These are phyloP conservation scores for Erysimum cheiri DNA, from an alignment of 441 rosid genomes.

Conservation along the genomic window DNA sequence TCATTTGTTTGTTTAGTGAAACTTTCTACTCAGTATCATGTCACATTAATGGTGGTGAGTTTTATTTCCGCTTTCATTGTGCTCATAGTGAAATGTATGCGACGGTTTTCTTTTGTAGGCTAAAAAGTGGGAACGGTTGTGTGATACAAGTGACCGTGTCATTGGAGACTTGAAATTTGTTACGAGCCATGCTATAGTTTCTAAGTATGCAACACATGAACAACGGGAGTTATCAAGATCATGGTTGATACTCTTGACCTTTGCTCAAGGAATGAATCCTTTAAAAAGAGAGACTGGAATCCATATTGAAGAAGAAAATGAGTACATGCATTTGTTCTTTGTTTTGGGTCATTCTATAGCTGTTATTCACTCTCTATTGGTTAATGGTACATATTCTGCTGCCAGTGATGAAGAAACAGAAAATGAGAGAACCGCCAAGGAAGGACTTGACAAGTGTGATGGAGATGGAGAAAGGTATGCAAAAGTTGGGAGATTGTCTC, in stretches of 20 bases:
- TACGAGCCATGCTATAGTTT: slow-evolving; percentile 77
- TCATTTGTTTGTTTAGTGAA: slow-evolving; percentile 13
- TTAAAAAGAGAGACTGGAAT: slow-evolving; percentile 88
- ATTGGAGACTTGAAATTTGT: slow-evolving; percentile 87
- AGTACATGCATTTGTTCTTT: slow-evolving; percentile 63
- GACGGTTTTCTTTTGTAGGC: slow-evolving; percentile 58
- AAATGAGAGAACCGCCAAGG: slow-evolving; percentile 40
- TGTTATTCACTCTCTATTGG: slow-evolving; percentile 75
- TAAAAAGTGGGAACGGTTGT: slow-evolving; percentile 72
- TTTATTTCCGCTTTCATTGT: slow-evolving; percentile 25
- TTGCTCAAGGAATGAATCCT: slow-evolving; percentile 91
- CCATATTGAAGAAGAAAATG: slow-evolving; percentile 80
- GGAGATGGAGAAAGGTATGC: slow-evolving; percentile 71
- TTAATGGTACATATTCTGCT: slow-evolving; percentile 78
- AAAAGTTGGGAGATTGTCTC: slow-evolving; percentile 85
- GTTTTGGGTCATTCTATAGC: slow-evolving; percentile 72
- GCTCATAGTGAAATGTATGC: slow-evolving; percentile 27
- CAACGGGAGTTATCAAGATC: slow-evolving; percentile 68
- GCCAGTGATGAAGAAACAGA: slow-evolving; percentile 52
- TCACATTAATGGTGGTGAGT: slow-evolving; percentile 11
- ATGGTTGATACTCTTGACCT: slow-evolving; percentile 87
- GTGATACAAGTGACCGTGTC: slow-evolving; percentile 70
- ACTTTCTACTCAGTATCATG: slow-evolving; percentile 7
- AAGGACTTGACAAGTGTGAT: slow-evolving; percentile 55
- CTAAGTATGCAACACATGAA: slow-evolving; percentile 69